Evolutionary conservation across 108 stramenopile genomes (phyloP).

Genomic region (Seminavis robusta): DNA sequence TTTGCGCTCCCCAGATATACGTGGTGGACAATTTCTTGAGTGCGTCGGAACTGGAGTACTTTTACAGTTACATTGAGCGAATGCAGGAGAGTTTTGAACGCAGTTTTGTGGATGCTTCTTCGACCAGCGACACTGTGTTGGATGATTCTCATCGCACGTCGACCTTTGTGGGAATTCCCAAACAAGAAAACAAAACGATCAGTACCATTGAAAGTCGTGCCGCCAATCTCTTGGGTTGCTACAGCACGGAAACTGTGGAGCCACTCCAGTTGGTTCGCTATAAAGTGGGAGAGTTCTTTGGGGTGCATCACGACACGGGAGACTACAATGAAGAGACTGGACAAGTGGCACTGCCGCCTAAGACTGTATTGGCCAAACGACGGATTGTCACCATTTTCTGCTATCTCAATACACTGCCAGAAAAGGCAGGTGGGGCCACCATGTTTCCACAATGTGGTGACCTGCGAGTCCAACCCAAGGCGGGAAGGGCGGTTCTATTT

Average conservation of each 20-base stretch:
- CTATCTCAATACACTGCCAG: constrained; percentile 51
- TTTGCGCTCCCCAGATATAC: constrained; percentile 32
- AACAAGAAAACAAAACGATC: constrained; percentile 45
- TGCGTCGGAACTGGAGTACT: constrained; percentile 47
- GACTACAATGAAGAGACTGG: constrained; percentile 41
- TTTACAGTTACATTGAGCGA: constrained; percentile 17
- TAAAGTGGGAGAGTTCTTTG: constrained; percentile 54
- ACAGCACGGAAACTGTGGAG: constrained; percentile 38
- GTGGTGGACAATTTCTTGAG: constrained; percentile 62
- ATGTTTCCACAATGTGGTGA: constrained; percentile 36
- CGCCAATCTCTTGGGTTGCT: constrained; percentile 49
- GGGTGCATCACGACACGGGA: constrained; percentile 69
- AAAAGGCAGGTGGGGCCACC: constrained; percentile 35
- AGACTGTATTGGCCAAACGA: constrained; percentile 29
- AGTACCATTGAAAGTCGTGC: constrained; percentile 47
- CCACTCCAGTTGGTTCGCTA: constrained; percentile 67
- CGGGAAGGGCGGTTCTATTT: constrained; percentile 54
- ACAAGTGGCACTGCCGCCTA: constrained; percentile 47
- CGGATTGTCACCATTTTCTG: constrained; percentile 63
- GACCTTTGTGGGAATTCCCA: constrained; percentile 46
- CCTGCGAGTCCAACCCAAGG: constrained; percentile 44
- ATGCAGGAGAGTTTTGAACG: constrained; percentile 27
- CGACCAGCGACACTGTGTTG: constrained; percentile 6
- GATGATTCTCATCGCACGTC: constrained; percentile 53
- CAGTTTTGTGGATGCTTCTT: constrained; percentile 51